phyloP scores from a whole-genome alignment of 805 yeast species.

The Wickerhamomyces subpelliculosus region DNA sequence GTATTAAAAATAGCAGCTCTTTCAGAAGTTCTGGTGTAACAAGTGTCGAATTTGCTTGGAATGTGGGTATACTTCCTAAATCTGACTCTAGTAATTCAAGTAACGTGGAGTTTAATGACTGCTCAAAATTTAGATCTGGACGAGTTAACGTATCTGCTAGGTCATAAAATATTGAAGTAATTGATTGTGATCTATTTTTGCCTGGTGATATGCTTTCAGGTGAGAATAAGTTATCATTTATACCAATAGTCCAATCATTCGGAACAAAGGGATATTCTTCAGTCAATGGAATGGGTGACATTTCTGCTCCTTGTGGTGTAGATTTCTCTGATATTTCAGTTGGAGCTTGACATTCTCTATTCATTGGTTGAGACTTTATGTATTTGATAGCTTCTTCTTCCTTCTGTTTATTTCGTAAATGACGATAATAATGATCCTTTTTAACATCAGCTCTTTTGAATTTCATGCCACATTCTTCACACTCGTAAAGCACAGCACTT shows the following conservation, averaged over 20 bases:
- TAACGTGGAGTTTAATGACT: conserved; percentile 14
- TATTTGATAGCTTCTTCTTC: not conserved
- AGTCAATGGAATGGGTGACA: too few relatives aligned
- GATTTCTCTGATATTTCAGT: too few relatives aligned
- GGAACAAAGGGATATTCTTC: conserved; percentile 14
- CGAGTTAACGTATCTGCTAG: conserved; percentile 8
- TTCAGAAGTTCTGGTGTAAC: conserved; percentile 2
- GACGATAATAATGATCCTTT: conserved; percentile 36
- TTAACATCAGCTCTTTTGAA: conserved; percentile 57
- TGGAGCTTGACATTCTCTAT: too few relatives aligned
- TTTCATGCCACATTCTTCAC: conserved; percentile 48
- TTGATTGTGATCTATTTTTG: not conserved
- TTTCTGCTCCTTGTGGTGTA: too few relatives aligned
- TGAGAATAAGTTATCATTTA: conserved; percentile 3
- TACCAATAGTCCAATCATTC: conserved; percentile 4
- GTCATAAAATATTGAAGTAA: conserved; percentile 11
- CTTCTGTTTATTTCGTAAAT: conserved; percentile 19
- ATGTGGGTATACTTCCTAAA: conserved; percentile 3
- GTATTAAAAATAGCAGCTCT: conserved; percentile 7
- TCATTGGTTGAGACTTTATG: conserved; percentile 17
- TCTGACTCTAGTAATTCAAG: conserved; percentile 4
- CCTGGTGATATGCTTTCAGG: too few relatives aligned
- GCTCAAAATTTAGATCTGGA: conserved; percentile 18
- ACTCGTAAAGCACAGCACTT: conserved; percentile 35
- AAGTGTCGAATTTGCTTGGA: conserved; percentile 1